phyloP scores from a whole-genome alignment of 371 early-diverging fungal species.

The Mucor sp. region DNA sequence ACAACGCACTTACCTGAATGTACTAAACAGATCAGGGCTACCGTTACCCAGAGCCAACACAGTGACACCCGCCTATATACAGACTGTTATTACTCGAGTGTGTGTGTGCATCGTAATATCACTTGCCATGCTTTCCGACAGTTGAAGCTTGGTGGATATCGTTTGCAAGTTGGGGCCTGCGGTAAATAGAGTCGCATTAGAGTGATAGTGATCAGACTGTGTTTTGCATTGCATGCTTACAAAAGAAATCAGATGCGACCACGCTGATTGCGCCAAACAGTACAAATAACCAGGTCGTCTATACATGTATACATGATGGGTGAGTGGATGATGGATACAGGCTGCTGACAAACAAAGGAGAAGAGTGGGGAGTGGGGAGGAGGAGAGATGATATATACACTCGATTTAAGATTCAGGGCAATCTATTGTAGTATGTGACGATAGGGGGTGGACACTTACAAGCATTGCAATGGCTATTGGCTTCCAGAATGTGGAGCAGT shows the following conservation, averaged over 20 bases:
- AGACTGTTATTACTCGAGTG: not conserved
- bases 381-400: too few species aligned
- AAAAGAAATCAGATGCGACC: constrained; percentile 74
- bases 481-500: constrained; percentile 53
- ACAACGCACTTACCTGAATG: constrained; percentile 71
- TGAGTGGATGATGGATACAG: not conserved
- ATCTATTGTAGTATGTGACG: not conserved
- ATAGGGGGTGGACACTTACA: constrained; percentile 35
- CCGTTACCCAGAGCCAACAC: constrained; percentile 87
- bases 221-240: constrained; percentile 31
- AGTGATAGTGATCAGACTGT: not conserved
- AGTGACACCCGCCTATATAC: constrained; percentile 77
- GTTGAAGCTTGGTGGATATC: constrained; percentile 59
- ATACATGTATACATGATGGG: constrained; percentile 14
- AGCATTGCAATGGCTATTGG: constrained; percentile 42
- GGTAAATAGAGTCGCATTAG: not conserved
- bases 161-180: constrained; percentile 68
- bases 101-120: too few species aligned
- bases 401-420: not conserved
- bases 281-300: constrained; percentile 38
- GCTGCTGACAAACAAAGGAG: not conserved
- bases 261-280: constrained; percentile 68
- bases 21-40: constrained; percentile 81
- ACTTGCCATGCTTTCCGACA: constrained; percentile 70
- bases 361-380: too few species aligned